phyloP scores from a whole-genome alignment of 2,329 filamentous ascomycete species.

The Xylaria sp. region DNA sequence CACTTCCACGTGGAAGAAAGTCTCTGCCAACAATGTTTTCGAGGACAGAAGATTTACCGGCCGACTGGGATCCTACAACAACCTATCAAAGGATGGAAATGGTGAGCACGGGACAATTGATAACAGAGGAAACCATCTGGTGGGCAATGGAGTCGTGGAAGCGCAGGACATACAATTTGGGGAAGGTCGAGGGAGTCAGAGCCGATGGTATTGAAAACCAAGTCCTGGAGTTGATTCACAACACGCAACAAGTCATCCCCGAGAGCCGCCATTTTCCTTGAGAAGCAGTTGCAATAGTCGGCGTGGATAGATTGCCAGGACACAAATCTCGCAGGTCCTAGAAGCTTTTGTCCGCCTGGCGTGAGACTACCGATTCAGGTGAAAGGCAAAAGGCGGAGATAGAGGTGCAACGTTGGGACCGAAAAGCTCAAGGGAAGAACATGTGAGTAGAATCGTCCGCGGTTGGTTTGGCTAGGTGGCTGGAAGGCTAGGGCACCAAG shows the following conservation, averaged over 20 bases:
- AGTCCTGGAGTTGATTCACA: constrained; percentile 97
- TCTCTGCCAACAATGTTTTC: constrained; percentile 99
- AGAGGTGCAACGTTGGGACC: constrained; percentile 14
- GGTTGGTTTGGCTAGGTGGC: constrained; percentile 4
- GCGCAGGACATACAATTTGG: constrained; percentile 81
- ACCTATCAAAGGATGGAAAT: constrained; percentile 68
- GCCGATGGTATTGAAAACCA: constrained; percentile 99
- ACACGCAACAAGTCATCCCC: constrained; percentile 94
- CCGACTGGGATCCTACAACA: constrained; percentile 97
- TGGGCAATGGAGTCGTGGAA: constrained; percentile 30
- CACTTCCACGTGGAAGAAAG: constrained; percentile 94
- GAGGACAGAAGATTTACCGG: constrained; percentile 96
- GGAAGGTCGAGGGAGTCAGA: constrained; percentile 97
- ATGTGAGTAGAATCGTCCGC: constrained; percentile 20
- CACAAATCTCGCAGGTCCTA: constrained; percentile 21
- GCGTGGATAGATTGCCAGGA: constrained; percentile 21
- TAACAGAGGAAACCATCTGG: neutral
- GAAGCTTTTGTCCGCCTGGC: constrained; percentile 18
- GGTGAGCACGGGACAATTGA: constrained; percentile 32
- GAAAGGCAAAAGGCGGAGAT: neutral
- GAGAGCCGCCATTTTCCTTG: constrained; percentile 80
- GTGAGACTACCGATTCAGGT: constrained; percentile 13
- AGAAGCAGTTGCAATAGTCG: constrained; percentile 5
- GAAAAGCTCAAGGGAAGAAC: constrained; percentile 11
- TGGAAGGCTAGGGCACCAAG: constrained; percentile 1